Evolutionary conservation across 176 grass and related monocot species (phyloP).

Genomic region (Oryza brachyantha): DNA sequence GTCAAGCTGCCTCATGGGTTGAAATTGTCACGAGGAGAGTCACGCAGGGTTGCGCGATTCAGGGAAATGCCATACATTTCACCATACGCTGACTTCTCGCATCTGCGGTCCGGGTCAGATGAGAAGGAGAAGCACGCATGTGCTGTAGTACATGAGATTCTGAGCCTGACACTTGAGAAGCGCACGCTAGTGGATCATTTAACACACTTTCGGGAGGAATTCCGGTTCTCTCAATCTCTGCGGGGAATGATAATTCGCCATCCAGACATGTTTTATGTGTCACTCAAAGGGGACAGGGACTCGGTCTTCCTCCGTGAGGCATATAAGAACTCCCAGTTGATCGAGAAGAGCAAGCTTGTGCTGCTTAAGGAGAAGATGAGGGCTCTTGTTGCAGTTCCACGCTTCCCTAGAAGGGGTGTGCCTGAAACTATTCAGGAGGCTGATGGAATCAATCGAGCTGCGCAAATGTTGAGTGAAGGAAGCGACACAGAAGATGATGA

Average conservation of each 20-base stretch:
- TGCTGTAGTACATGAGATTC: slow-evolving; percentile 76
- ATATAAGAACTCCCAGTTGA: slow-evolving; percentile 70
- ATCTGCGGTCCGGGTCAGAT: slow-evolving; percentile 45
- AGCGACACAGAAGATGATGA: slow-evolving; percentile 40
- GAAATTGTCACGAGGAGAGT: slow-evolving; percentile 68
- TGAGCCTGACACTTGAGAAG: slow-evolving; percentile 91
- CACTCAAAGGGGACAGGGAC: slow-evolving; percentile 82
- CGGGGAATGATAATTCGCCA: slow-evolving; percentile 86
- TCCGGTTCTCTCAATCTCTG: slow-evolving; percentile 85
- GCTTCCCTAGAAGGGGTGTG: slow-evolving; percentile 38
- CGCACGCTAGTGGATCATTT: slow-evolving; percentile 85
- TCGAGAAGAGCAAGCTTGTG: slow-evolving; percentile 79
- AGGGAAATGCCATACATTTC: slow-evolving; percentile 77
- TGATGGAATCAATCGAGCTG: slow-evolving; percentile 22
- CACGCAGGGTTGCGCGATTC: slow-evolving; percentile 51
- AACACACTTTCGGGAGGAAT: slow-evolving; percentile 89
- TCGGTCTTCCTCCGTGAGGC: slow-evolving; percentile 92
- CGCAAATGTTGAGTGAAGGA: slow-evolving; percentile 10
- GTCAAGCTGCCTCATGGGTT: slow-evolving; percentile 80
- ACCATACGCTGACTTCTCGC: slow-evolving; percentile 81
- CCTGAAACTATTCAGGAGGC: slow-evolving; percentile 19
- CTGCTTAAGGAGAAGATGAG: slow-evolving; percentile 97
- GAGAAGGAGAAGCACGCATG: slow-evolving; percentile 96
- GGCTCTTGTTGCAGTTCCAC: slow-evolving; percentile 61
- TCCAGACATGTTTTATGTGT: slow-evolving; percentile 95